Conservation (phyloP, 148 eudicot genomes). For the Fagopyrum homotropicum region DNA sequence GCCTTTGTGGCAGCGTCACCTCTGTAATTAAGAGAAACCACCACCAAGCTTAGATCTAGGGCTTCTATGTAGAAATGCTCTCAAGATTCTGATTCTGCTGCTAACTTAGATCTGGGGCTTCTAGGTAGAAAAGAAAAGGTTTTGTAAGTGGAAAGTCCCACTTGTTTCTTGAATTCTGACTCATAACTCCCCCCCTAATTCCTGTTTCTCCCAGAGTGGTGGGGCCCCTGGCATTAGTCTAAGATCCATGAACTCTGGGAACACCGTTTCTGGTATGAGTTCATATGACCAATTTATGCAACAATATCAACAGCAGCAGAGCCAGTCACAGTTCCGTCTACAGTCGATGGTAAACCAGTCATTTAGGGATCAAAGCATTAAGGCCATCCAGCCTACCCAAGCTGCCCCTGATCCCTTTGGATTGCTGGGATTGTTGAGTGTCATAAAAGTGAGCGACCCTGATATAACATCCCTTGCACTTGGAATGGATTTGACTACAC, state of each 20-base stretch:
- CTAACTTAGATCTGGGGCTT: background rate
- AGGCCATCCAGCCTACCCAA: slow-evolving; percentile 38
- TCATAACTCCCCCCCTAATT: background rate
- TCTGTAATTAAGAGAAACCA: background rate
- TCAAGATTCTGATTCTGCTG: background rate
- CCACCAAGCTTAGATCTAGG: background rate
- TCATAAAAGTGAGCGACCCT: slow-evolving; percentile 59
- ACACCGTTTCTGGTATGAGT: slow-evolving; percentile 35
- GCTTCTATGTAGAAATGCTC: background rate
- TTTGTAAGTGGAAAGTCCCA: background rate
- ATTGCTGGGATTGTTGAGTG: slow-evolving; percentile 59
- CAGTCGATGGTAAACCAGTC: slow-evolving; percentile 28
- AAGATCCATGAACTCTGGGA: slow-evolving; percentile 40
- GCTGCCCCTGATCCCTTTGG: slow-evolving; percentile 50
- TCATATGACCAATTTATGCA: slow-evolving; percentile 61
- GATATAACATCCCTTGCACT: slow-evolving; percentile 71
- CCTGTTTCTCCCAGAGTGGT: slow-evolving; percentile 10
- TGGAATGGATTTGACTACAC: slow-evolving; percentile 70
- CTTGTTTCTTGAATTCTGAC: background rate
- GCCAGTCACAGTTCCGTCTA: slow-evolving; percentile 51
- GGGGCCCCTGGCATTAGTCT: slow-evolving; percentile 40
- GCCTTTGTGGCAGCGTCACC: background rate
- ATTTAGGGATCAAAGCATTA: slow-evolving; percentile 46
- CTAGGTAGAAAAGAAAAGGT: background rate
- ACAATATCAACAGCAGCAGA: slow-evolving; percentile 72